A percentile compares a stretch with the other conserved stretches of the same genome.
Evolutionary conservation across 768 basidiomycete genomes (phyloP).

Genomic region (Lactarius psammicola): DNA sequence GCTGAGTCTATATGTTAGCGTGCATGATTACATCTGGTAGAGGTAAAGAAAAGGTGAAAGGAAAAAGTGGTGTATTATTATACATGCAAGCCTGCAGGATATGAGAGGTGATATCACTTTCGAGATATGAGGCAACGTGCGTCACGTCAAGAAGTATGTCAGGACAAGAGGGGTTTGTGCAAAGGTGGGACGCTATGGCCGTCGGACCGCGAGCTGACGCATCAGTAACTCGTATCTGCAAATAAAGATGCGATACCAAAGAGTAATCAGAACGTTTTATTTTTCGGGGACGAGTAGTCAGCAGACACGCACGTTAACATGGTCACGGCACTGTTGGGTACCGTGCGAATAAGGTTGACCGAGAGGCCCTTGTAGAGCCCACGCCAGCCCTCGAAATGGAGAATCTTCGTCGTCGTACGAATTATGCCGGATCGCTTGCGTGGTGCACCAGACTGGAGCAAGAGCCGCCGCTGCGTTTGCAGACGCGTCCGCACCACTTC

Average conservation of each 20-base stretch:
- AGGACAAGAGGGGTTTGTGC: neutral
- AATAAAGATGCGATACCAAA: slow-evolving; percentile 2
- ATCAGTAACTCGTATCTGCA: slow-evolving; percentile 45
- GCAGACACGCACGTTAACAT: slow-evolving; percentile 76
- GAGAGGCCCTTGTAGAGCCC: slow-evolving; percentile 91
- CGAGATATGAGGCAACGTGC: neutral
- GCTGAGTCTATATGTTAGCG: slow-evolving; percentile 17
- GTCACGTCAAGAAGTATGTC: slow-evolving; percentile 10
- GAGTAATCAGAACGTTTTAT: slow-evolving; percentile 26
- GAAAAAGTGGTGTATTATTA: slow-evolving; percentile 10
- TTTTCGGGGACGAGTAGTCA: neutral
- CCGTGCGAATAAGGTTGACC: slow-evolving; percentile 92
- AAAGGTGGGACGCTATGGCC: slow-evolving; percentile 13
- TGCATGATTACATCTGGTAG: slow-evolving; percentile 16
- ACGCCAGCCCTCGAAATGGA: slow-evolving; percentile 81
- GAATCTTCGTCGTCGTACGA: slow-evolving; percentile 68
- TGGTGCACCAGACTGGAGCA: slow-evolving; percentile 50
- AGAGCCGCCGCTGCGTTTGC: slow-evolving; percentile 72
- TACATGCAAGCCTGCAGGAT: slow-evolving; percentile 23
- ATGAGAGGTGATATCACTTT: slow-evolving; percentile 20
- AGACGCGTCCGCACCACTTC: slow-evolving; percentile 98
- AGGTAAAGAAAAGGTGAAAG: neutral
- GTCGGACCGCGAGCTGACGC: slow-evolving; percentile 32
- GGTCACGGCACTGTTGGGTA: slow-evolving; percentile 94
- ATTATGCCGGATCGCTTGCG: slow-evolving; percentile 66